Evolutionary conservation across 352 stramenopile species (phyloP).

Genomic region (Pythium volutum): DNA sequence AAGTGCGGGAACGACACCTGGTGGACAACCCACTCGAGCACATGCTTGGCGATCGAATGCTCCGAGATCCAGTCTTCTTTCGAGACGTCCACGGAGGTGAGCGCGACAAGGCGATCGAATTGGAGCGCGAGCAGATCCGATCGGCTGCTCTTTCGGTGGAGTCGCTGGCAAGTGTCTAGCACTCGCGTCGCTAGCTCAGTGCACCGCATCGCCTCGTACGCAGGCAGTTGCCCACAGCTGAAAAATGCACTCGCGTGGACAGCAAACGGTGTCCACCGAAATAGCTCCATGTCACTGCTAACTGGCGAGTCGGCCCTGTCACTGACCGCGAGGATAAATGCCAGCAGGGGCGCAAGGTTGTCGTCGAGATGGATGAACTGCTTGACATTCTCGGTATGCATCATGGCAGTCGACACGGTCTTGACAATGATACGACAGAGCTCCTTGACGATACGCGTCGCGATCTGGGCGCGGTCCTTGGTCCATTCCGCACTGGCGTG

Average conservation of each 20-base stretch:
- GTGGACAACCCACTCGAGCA: slow-evolving; percentile 48
- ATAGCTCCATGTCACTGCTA: slow-evolving; percentile 5
- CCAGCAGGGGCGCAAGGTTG: slow-evolving; percentile 23
- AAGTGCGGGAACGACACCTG: slow-evolving; percentile 62
- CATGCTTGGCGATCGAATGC: slow-evolving; percentile 46
- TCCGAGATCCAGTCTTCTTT: slow-evolving; percentile 69
- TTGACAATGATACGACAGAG: slow-evolving; percentile 20
- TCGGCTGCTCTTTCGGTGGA: slow-evolving; percentile 3
- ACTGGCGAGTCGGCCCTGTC: neutral
- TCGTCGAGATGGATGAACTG: slow-evolving; percentile 28
- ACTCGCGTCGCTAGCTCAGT: slow-evolving; percentile 2
- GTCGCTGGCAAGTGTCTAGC: slow-evolving; percentile 12
- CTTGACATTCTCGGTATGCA: slow-evolving; percentile 15
- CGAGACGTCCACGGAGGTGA: slow-evolving; percentile 46
- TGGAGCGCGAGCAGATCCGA: neutral
- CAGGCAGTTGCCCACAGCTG: slow-evolving; percentile 21
- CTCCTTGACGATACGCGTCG: slow-evolving; percentile 23
- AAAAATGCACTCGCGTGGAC: slow-evolving; percentile 22
- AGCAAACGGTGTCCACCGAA: slow-evolving; percentile 27
- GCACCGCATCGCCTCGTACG: slow-evolving; percentile 25
- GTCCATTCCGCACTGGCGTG: neutral
- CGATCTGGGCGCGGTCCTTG: slow-evolving; percentile 15
- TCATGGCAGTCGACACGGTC: neutral
- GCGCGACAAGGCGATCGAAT: slow-evolving; percentile 19
- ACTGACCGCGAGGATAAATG: slow-evolving; percentile 12